Evolutionary conservation across 1,139 yeast species (phyloP).

Genomic region (Geotrichum carabidarum): DNA sequence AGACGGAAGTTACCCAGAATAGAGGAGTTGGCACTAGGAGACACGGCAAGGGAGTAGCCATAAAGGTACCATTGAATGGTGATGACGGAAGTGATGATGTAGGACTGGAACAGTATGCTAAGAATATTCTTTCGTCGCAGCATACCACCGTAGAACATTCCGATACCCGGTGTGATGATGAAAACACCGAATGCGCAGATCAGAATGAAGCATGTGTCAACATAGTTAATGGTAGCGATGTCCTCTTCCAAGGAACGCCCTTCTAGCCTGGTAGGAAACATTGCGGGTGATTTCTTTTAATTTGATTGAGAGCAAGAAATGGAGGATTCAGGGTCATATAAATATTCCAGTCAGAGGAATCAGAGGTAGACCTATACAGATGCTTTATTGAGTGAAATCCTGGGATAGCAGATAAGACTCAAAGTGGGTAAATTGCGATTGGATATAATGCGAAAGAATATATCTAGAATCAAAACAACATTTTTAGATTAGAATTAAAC

Average conservation of each 20-base stretch:
- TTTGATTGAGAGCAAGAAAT: too few relatives aligned
- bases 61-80: slow-evolving; percentile 93
- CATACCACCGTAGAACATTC: slow-evolving; percentile 72
- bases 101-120: slow-evolving; percentile 65
- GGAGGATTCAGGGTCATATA: too few relatives aligned
- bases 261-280: too few relatives aligned
- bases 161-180: slow-evolving; percentile 75
- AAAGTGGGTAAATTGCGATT: too few relatives aligned
- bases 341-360: too few relatives aligned
- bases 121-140: slow-evolving; percentile 84
- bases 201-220: slow-evolving; percentile 10
- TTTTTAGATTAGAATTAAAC: too few relatives aligned
- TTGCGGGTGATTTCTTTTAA: too few relatives aligned
- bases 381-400: too few relatives aligned
- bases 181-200: slow-evolving; percentile 58
- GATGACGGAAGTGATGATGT: slow-evolving; percentile 68
- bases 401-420: too few relatives aligned
- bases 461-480: too few relatives aligned
- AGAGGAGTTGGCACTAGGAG: slow-evolving; percentile 65
- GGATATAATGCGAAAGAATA: too few relatives aligned
- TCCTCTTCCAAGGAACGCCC: slow-evolving; percentile 2
- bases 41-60: slow-evolving; percentile 92
- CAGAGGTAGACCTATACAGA: too few relatives aligned
- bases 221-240: slow-evolving; percentile 8
- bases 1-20: slow-evolving; percentile 76